Evolutionary conservation across 192 early-diverging fungal genomes (phyloP), one percentile per base, ranked within the genome.

Genomic region (Podila horticola): DNA sequence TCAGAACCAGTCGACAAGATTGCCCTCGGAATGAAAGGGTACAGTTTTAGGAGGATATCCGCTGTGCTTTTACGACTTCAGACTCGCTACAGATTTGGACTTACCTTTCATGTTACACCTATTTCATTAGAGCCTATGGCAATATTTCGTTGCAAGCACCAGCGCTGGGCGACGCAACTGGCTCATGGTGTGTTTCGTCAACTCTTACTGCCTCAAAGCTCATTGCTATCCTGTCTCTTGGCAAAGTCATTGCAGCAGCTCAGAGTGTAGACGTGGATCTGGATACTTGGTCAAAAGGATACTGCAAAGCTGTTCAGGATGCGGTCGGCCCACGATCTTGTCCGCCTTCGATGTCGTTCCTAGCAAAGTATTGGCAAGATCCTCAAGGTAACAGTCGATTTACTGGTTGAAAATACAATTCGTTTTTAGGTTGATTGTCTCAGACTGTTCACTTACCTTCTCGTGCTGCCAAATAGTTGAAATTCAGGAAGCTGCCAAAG

Each of bases 291-390:
- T 31, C 71, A 84, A 55, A 83, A 89, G 70, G 85, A 74, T 92
- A 92, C 72, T 87, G 87, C 19, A 71, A 70, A 11, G 58, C 83
- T 7, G 65, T 93, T 13, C 87, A 88, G 13, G 72, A 84, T 15
- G 61, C 72, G 55, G 75, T 90, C 55, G 91, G 91, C 0, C 6
- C 60, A 29, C 58, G 81, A 8, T 94, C 83, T 71, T 81, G 84
- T 34, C 76, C 79, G 13, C 90, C 95, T 1, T 94, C 92, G 0
- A 83, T 96, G 29, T 88, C 94, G 12, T 91, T 87, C 62, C 76
- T 95, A 13, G 88, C 89, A 34, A 95, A 93, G 77, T 95, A 92
- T 63, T 96, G 94, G 91, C 94, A 95, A 74, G 95, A 96, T 84
- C 85, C 93, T 17, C 84, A 90, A 69, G 85, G 94, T 95, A 72